These are phyloP conservation scores for Phytophthora gonapodyides DNA, from an alignment of 352 stramenopile genomes.

Conservation along the genomic window DNA sequence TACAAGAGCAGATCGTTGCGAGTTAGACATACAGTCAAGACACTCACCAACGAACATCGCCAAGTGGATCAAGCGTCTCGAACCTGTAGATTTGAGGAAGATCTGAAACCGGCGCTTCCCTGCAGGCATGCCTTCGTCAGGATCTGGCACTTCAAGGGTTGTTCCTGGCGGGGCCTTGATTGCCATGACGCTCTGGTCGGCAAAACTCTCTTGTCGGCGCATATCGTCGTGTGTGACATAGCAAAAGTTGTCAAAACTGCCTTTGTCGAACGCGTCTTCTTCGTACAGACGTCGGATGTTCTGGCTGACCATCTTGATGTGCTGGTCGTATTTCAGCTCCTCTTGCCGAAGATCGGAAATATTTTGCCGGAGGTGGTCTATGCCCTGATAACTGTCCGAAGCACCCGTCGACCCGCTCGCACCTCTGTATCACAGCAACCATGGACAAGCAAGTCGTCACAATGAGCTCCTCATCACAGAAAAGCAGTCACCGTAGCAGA, in stretches of 20 bases:
- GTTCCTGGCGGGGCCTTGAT: conserved; percentile 94
- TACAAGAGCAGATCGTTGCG: conserved; percentile 14
- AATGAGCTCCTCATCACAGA: neutral
- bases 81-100: conserved; percentile 91
- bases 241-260: conserved; percentile 79
- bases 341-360: conserved; percentile 86
- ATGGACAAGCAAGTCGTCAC: conserved; percentile 1
- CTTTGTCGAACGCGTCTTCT: conserved; percentile 80
- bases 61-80: conserved; percentile 11
- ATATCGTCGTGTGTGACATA: conserved; percentile 92
- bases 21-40: neutral
- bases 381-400: conserved; percentile 64
- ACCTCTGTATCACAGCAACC: conserved; percentile 40
- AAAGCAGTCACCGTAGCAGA: neutral
- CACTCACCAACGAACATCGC: neutral
- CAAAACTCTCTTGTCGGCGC: conserved; percentile 78
- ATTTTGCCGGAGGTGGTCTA: conserved; percentile 71
- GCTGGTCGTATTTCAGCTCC: conserved; percentile 82
- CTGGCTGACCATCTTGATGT: conserved; percentile 84
- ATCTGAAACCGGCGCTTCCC: conserved; percentile 94
- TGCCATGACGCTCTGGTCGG: conserved; percentile 92
- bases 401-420: conserved; percentile 49
- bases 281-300: conserved; percentile 86
- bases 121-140: conserved; percentile 92
- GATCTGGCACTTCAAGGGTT: conserved; percentile 94